phyloP scores from a whole-genome alignment of 192 early-diverging fungal genomes.

The Glomus cerebriforme region DNA sequence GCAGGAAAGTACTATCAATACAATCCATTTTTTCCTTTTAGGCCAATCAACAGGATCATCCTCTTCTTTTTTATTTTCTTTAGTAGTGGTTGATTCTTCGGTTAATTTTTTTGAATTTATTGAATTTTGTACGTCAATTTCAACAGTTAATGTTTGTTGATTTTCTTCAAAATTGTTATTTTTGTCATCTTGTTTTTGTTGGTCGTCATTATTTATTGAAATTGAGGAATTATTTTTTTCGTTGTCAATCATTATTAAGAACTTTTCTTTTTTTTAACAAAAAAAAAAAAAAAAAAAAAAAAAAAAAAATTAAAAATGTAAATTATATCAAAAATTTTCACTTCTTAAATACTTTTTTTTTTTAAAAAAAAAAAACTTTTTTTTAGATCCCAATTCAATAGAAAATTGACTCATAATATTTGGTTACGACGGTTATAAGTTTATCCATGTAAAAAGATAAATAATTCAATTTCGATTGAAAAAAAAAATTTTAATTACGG shows the following conservation, averaged over 20 bases:
- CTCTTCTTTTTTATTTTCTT: not conserved
- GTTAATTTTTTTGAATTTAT: not conserved
- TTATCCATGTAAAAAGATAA: too few relatives aligned
- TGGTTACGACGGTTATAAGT: too few relatives aligned
- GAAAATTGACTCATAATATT: too few relatives aligned
- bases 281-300: too few relatives aligned
- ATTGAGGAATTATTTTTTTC: not conserved
- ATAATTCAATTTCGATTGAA: too few relatives aligned
- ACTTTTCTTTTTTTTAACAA: too few relatives aligned
- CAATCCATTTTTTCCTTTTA: not conserved
- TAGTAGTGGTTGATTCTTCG: not conserved
- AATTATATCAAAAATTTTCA: too few relatives aligned
- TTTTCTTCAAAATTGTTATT: not conserved
- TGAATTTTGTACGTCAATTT: not conserved
- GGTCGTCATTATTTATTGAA: not conserved
- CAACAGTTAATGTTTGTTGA: not conserved
- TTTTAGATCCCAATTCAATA: too few relatives aligned
- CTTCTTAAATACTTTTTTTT: too few relatives aligned
- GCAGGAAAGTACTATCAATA: not conserved
- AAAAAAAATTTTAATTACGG: too few relatives aligned
- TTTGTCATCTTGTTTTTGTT: not conserved
- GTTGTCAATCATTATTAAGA: not conserved
- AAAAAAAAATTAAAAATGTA: too few relatives aligned
- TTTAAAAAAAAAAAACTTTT: too few relatives aligned
- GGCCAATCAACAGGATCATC: not conserved